Conservation (phyloP, 805 yeast genomes). For the Lipomyces chichibuensis region DNA sequence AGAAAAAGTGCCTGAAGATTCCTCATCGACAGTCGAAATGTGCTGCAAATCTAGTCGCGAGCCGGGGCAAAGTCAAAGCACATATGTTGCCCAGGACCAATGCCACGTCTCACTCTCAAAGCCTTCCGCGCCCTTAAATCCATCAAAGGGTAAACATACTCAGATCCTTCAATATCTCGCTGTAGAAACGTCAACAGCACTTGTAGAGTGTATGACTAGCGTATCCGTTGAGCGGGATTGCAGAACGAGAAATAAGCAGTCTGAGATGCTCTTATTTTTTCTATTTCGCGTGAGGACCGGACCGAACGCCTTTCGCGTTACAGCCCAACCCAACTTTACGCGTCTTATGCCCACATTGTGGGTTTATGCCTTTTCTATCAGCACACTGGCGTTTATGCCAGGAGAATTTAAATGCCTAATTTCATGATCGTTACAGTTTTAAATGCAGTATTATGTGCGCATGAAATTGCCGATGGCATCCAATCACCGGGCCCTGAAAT, state of each 20-base stretch:
- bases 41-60: background rate
- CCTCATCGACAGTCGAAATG: background rate
- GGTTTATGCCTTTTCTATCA: background rate
- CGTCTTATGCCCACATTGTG: background rate
- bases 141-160: background rate
- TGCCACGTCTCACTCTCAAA: background rate
- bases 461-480: background rate
- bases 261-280: background rate
- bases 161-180: background rate
- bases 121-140: background rate
- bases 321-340: background rate
- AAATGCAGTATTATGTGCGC: background rate
- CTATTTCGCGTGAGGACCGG: background rate
- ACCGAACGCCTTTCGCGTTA: background rate
- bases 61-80: too few relatives aligned
- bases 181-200: background rate
- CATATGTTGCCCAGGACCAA: background rate
- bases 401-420: too few relatives aligned
- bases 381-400: background rate
- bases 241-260: background rate
- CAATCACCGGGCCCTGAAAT: background rate
- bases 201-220: background rate
- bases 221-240: background rate
- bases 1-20: background rate
- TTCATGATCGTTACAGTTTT: background rate